A percentile compares a stretch with the other conserved stretches of the same genome.
Evolutionary conservation across 169 alveolate species (phyloP).

Genomic region (Babesia divergens): DNA sequence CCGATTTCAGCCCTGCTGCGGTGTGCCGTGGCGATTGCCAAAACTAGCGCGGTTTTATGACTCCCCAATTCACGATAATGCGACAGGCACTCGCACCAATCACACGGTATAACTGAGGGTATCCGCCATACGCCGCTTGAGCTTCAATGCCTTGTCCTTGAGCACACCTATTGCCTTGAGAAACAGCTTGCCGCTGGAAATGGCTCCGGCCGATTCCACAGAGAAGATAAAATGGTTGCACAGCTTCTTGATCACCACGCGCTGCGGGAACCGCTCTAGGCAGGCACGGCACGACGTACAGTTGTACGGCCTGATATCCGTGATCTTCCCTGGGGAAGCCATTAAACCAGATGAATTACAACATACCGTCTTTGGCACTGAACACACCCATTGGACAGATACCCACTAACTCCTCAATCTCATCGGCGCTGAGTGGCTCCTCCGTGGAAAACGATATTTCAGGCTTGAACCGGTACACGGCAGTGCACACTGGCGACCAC

Average conservation of each 20-base stretch:
- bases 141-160: slow-evolving; percentile 45
- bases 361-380: slow-evolving; percentile 83
- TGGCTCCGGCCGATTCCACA: slow-evolving; percentile 57
- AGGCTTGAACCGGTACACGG: slow-evolving; percentile 94
- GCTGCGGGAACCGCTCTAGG: slow-evolving; percentile 86
- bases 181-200: slow-evolving; percentile 46
- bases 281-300: slow-evolving; percentile 98
- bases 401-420: slow-evolving; percentile 84
- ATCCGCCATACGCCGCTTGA: slow-evolving; percentile 50
- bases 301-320: slow-evolving; percentile 86
- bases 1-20: too few species aligned
- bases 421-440: slow-evolving; percentile 79
- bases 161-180: slow-evolving; percentile 56
- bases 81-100: too few species aligned
- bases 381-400: slow-evolving; percentile 94
- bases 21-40: too few species aligned
- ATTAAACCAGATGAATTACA: not conserved
- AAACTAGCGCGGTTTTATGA: too few species aligned
- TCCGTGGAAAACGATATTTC: slow-evolving; percentile 60
- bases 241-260: slow-evolving; percentile 74
- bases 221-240: slow-evolving; percentile 82
- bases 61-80: too few species aligned
- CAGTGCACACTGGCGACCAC: slow-evolving; percentile 99
- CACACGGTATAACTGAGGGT: slow-evolving; percentile 21
- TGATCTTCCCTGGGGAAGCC: slow-evolving; percentile 70